Evolutionary conservation across 164 flowering plant genomes (phyloP).

Genomic region (Cinnamomum chago): DNA sequence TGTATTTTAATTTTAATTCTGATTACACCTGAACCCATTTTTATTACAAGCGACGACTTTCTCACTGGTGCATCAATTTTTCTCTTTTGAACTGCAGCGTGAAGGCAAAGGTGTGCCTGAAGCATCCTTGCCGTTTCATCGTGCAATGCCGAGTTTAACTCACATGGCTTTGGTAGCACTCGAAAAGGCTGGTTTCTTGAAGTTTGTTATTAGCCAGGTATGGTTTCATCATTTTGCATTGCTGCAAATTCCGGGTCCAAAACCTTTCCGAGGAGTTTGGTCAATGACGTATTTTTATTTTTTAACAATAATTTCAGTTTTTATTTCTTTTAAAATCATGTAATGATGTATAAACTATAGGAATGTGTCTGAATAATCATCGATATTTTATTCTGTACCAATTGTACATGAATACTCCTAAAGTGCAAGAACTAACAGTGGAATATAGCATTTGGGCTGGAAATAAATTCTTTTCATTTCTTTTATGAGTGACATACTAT

Average conservation of each 20-base stretch:
- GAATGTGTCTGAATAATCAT: too few species aligned
- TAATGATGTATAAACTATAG: too few species aligned
- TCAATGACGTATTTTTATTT: background rate
- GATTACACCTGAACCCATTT: background rate
- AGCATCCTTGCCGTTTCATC: conserved; percentile 92
- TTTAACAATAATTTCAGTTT: background rate
- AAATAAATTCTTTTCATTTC: too few species aligned
- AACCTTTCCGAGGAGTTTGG: background rate
- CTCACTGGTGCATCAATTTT: background rate
- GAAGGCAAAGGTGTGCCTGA: conserved; percentile 88
- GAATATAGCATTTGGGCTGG: too few species aligned
- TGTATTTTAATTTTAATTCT: background rate
- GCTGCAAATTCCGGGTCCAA: background rate
- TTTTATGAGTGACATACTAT: too few species aligned
- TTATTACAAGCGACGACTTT: background rate
- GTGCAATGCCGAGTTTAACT: conserved; percentile 89
- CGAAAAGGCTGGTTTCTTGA: conserved; percentile 82
- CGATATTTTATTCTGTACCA: too few species aligned
- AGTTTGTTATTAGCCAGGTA: conserved; percentile 94
- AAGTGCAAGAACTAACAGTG: too few species aligned
- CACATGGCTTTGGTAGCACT: conserved; percentile 94
- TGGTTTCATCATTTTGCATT: background rate
- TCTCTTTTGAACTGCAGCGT: conserved; percentile 42
- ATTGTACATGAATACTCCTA: too few species aligned
- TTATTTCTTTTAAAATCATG: background rate